Base-by-base conservation (phyloP, 2,329 filamentous ascomycete species). In the Thyridium curvatum region DNA sequence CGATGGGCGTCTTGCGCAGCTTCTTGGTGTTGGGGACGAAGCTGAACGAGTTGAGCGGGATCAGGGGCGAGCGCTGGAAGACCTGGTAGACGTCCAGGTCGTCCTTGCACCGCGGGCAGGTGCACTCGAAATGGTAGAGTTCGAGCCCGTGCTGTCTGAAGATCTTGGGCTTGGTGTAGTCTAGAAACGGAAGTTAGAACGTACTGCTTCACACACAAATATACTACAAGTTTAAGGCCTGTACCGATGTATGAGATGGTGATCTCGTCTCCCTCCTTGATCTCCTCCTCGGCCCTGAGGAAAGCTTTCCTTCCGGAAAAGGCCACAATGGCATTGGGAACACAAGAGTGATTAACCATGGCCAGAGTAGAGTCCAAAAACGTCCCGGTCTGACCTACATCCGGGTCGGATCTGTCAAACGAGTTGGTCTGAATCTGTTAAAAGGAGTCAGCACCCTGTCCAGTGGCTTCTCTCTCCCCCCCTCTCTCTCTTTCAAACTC, bases 281-380 rank as follows among this genome's bases (percentile, higher is more conserved):
- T 77, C 3, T 61, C 53, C 16, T 49, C 53, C 39, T 72, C 64
- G 2, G 77, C 72, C 30, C 69, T 64, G 12, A 83, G 55, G 3
- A 71, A 56, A 3, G 74, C 70, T 4, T 56, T 63, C 6, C 76
- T 65, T 4, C 71, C 71, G 30, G 68, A 48, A 38, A 81, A 80
- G 32, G 71, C 66, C 13, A 82, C 71, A 35, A 69, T 62, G 2
- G 77, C 74, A 46, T 79, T 82, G 4, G 78, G 78, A 3, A 70
- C 53, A 45, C 79, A 83, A 0, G 76, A 77, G 52, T 83, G 79
- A 45, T 83, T 82, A 16, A 68, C 66, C 69, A 80, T 77, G 41
- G 76, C 72, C 32, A 79, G 59, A 4, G 55, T 65, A 1, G 72
- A 64, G 45, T 79, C 72, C 30, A 82, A 58, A 44, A 76, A 81